A percentile compares a stretch with the other conserved stretches of the same genome.
Evolutionary conservation across 2,329 filamentous ascomycete species (phyloP).

Genomic region (Talaromyces sp.): DNA sequence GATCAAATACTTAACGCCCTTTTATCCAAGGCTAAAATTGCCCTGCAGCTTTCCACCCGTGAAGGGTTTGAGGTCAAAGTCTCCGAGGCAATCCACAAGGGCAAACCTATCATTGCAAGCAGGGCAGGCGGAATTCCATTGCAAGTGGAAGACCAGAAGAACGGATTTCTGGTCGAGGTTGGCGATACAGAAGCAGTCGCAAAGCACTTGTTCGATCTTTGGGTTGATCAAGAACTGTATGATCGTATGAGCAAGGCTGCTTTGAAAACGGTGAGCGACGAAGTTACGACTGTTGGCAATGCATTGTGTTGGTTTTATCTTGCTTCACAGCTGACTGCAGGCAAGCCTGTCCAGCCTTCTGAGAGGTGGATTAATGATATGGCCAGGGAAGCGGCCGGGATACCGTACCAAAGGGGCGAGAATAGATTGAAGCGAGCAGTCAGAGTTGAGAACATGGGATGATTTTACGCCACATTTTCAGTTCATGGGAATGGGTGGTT

Average conservation of each 20-base stretch:
- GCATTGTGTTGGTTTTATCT: slow-evolving; percentile 72
- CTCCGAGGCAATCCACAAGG: slow-evolving; percentile 74
- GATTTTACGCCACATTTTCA: background rate
- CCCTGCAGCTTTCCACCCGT: slow-evolving; percentile 71
- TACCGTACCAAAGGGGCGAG: slow-evolving; percentile 56
- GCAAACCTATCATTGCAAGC: slow-evolving; percentile 71
- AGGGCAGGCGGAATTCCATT: slow-evolving; percentile 73
- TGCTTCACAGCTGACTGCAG: slow-evolving; percentile 60
- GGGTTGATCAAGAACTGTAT: slow-evolving; percentile 61
- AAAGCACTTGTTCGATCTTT: slow-evolving; percentile 59
- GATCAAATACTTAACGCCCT: slow-evolving; percentile 76
- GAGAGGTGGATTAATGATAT: slow-evolving; percentile 69
- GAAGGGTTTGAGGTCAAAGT: slow-evolving; percentile 87
- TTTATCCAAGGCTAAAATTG: slow-evolving; percentile 65
- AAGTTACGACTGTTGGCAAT: slow-evolving; percentile 76
- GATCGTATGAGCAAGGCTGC: slow-evolving; percentile 62
- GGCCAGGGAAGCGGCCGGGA: slow-evolving; percentile 60
- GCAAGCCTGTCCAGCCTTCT: slow-evolving; percentile 53
- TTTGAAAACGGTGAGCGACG: slow-evolving; percentile 64
- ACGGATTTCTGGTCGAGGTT: slow-evolving; percentile 68
- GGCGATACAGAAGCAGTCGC: slow-evolving; percentile 68
- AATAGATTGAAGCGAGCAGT: slow-evolving; percentile 49
- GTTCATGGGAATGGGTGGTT: background rate
- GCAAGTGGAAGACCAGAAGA: slow-evolving; percentile 66
- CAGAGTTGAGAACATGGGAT: slow-evolving; percentile 23